A percentile compares a stretch with the other conserved stretches of the same genome.
Evolutionary conservation across 2,329 filamentous ascomycete species (phyloP).

Genomic region (Amphichorda felina): DNA sequence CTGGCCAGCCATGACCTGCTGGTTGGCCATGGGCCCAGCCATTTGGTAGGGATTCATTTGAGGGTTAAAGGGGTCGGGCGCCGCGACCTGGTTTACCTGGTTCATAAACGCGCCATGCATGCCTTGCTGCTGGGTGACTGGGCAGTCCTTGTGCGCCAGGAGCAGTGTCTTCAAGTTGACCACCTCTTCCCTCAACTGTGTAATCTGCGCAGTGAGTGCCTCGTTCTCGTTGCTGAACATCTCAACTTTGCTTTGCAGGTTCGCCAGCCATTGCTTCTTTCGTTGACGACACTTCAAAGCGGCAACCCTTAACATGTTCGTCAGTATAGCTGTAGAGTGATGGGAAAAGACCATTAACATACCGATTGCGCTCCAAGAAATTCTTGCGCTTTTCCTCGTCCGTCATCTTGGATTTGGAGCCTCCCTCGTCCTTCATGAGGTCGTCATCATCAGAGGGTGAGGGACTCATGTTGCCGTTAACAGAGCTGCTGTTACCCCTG

Average conservation of each 20-base stretch:
- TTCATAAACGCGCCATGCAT: conserved; percentile 47
- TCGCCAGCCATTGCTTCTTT: conserved; percentile 98
- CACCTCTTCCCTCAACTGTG: conserved; percentile 78
- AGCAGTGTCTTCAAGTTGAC: conserved; percentile 89
- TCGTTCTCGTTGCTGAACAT: conserved; percentile 90
- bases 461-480: conserved; percentile 10
- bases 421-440: conserved; percentile 42
- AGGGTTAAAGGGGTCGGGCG: conserved; percentile 33
- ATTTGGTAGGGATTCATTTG: conserved; percentile 51
- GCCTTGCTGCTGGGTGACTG: conserved; percentile 73
- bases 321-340: conserved; percentile 1
- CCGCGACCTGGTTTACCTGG: conserved; percentile 26
- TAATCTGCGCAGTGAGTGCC: conserved; percentile 70
- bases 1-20: conserved; percentile 44
- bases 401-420: conserved; percentile 73
- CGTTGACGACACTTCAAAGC: conserved; percentile 93
- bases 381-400: conserved; percentile 98
- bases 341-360: conserved; percentile 22
- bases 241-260: conserved; percentile 89
- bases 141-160: conserved; percentile 91
- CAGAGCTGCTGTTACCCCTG: conserved; percentile 30
- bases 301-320: conserved; percentile 54
- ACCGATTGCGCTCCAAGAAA: conserved; percentile 94
- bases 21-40: conserved; percentile 36
- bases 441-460: conserved; percentile 42